Evolutionary conservation across 768 basidiomycete species (phyloP).

Genomic region (Fomitopsis serialis): DNA sequence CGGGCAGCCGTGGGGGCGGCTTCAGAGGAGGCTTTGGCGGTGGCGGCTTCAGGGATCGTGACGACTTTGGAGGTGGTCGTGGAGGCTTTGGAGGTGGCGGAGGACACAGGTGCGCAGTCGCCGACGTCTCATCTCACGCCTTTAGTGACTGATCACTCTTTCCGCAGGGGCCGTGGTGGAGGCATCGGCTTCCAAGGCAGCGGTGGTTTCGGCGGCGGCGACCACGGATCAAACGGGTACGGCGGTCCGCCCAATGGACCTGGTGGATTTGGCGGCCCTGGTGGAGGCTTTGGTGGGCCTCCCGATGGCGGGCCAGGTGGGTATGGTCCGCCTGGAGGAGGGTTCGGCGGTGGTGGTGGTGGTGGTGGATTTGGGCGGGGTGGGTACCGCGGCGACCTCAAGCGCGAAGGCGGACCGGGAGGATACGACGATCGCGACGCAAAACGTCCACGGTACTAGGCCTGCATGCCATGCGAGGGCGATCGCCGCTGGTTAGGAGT

Average conservation of each 20-base stretch:
- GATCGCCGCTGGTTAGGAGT: not conserved
- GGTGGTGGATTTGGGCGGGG: slow-evolving; percentile 47
- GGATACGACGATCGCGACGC: slow-evolving; percentile 78
- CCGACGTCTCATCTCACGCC: not conserved
- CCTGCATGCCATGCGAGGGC: not conserved
- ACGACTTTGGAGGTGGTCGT: slow-evolving; percentile 34
- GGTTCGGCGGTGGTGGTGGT: slow-evolving; percentile 34
- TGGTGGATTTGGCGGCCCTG: slow-evolving; percentile 25
- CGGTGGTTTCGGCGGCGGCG: slow-evolving; percentile 37
- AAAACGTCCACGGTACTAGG: slow-evolving; percentile 75
- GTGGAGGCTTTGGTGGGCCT: slow-evolving; percentile 31
- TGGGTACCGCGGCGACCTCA: slow-evolving; percentile 68
- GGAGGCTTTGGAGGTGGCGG: slow-evolving; percentile 28
- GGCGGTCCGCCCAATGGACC: slow-evolving; percentile 12
- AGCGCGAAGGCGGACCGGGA: slow-evolving; percentile 68
- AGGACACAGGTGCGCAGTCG: slow-evolving; percentile 14
- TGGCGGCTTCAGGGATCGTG: slow-evolving; percentile 31
- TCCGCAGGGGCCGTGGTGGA: slow-evolving; percentile 57
- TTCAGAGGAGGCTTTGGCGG: slow-evolving; percentile 40
- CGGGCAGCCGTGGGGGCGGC: slow-evolving; percentile 28
- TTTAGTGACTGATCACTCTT: not conserved
- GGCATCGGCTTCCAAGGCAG: slow-evolving; percentile 66
- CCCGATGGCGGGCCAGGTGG: slow-evolving; percentile 40
- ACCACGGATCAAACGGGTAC: slow-evolving; percentile 12
- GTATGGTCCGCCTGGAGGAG: slow-evolving; percentile 42